Evolutionary conservation across 2,329 filamentous ascomycete species (phyloP).

Genomic region (Penicillium corylophilum): DNA sequence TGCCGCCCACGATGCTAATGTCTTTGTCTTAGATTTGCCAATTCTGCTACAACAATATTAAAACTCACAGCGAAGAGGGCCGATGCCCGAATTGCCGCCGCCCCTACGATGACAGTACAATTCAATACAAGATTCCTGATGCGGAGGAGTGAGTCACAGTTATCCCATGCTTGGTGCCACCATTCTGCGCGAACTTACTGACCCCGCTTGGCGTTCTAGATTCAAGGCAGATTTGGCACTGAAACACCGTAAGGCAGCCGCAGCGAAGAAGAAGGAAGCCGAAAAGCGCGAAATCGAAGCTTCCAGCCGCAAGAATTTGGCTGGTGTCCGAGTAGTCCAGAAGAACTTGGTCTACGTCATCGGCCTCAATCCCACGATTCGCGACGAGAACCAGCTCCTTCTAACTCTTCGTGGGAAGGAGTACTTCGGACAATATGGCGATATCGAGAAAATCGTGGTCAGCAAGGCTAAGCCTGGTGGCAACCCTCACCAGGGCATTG

Average conservation of each 20-base stretch:
- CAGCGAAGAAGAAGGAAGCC: constrained; percentile 85
- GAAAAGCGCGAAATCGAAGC: constrained; percentile 96
- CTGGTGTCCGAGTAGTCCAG: constrained; percentile 92
- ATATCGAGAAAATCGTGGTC: constrained; percentile 98
- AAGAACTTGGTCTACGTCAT: constrained; percentile 99
- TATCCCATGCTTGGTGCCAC: neutral
- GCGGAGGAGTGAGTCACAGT: constrained; percentile 77
- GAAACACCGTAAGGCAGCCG: constrained; percentile 91
- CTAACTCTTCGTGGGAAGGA: constrained; percentile 86
- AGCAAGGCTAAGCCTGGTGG: constrained; percentile 84
- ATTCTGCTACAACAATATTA: constrained; percentile 99
- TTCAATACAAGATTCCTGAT: constrained; percentile 94
- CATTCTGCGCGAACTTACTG: constrained; percentile 19
- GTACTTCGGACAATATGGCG: constrained; percentile 97
- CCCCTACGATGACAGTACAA: constrained; percentile 94
- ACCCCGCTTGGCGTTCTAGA: constrained; percentile 30
- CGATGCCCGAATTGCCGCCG: constrained; percentile 95
- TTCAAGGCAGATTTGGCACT: constrained; percentile 52
- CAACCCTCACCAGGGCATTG: constrained; percentile 75
- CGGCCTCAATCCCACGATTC: constrained; percentile 84
- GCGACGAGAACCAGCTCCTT: constrained; percentile 81
- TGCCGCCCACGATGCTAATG: constrained; percentile 8
- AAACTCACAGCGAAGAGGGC: constrained; percentile 89
- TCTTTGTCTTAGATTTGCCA: constrained; percentile 75
- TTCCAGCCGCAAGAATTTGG: constrained; percentile 91